Evolutionary conservation across 345 rosid species (phyloP).

Genomic region (Gossypium raimondii): DNA sequence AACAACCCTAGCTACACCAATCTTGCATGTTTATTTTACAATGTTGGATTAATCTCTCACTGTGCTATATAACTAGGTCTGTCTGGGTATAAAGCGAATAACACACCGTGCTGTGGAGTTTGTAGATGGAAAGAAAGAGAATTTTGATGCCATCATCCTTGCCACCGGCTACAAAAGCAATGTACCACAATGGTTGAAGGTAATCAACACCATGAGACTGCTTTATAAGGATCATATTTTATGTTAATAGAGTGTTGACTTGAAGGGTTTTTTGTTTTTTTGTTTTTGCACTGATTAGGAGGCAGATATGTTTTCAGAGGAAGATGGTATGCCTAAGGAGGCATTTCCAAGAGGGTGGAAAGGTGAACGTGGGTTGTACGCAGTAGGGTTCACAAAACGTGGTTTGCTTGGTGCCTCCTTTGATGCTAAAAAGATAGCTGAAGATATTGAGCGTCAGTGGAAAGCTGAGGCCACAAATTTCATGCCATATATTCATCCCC

Average conservation of each 20-base stretch:
- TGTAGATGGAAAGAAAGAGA: slow-evolving; percentile 57
- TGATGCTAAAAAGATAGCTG: slow-evolving; percentile 61
- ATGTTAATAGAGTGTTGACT: neutral
- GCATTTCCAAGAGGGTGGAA: slow-evolving; percentile 79
- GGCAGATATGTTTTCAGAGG: slow-evolving; percentile 51
- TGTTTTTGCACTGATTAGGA: slow-evolving; percentile 34
- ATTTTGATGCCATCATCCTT: slow-evolving; percentile 67
- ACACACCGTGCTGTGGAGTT: slow-evolving; percentile 50
- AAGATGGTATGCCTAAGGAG: slow-evolving; percentile 57
- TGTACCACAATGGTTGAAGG: slow-evolving; percentile 85
- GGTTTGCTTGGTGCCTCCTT: slow-evolving; percentile 77
- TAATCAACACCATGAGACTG: slow-evolving; percentile 9
- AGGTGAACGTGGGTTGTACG: slow-evolving; percentile 70
- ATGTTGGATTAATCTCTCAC: neutral
- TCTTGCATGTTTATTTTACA: neutral
- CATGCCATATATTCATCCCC: slow-evolving; percentile 4
- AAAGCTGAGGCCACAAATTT: slow-evolving; percentile 26
- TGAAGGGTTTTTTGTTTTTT: neutral
- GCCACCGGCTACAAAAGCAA: slow-evolving; percentile 91
- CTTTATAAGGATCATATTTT: no score
- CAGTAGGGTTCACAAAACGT: slow-evolving; percentile 72
- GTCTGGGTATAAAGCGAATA: slow-evolving; percentile 50
- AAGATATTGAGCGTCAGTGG: slow-evolving; percentile 49
- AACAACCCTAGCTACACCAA: neutral
- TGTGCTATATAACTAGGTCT: slow-evolving; percentile 37